Evolutionary conservation across 495 filamentous ascomycete species (phyloP).

Genomic region (Extremus antarcticus): DNA sequence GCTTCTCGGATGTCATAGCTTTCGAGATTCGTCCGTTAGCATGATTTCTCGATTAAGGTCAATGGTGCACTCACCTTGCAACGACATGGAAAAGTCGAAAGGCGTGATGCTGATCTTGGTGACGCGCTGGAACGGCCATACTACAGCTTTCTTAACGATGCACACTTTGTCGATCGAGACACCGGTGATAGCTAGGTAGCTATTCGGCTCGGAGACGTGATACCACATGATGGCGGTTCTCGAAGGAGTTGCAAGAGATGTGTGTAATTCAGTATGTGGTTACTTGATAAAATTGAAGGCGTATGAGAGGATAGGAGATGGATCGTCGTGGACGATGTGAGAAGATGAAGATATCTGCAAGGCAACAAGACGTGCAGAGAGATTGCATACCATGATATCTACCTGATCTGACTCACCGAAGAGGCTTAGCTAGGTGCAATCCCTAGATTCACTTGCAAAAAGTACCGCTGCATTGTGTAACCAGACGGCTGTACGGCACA

Average conservation of each 20-base stretch:
- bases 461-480: too few relatives aligned
- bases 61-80: constrained; percentile 34
- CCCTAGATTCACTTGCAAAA: too few relatives aligned
- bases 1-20: constrained; percentile 76
- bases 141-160: constrained; percentile 54
- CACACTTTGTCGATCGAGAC: constrained; percentile 56
- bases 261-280: neutral
- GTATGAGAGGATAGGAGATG: too few relatives aligned
- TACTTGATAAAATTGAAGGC: too few relatives aligned
- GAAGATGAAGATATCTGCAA: too few relatives aligned
- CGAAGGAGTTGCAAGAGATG: neutral
- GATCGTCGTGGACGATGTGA: too few relatives aligned
- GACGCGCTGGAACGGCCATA: constrained; percentile 29
- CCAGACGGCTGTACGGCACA: too few relatives aligned
- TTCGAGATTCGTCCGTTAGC: neutral
- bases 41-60: too few relatives aligned
- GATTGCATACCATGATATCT: too few relatives aligned
- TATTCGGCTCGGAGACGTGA: constrained; percentile 34
- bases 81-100: constrained; percentile 30
- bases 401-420: too few relatives aligned
- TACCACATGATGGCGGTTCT: constrained; percentile 20
- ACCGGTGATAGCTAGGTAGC: constrained; percentile 71
- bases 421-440: too few relatives aligned
- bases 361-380: too few relatives aligned
- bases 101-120: constrained; percentile 54